Conservation (phyloP, 345 rosid species). For the Eucalyptus lansdowneana region DNA sequence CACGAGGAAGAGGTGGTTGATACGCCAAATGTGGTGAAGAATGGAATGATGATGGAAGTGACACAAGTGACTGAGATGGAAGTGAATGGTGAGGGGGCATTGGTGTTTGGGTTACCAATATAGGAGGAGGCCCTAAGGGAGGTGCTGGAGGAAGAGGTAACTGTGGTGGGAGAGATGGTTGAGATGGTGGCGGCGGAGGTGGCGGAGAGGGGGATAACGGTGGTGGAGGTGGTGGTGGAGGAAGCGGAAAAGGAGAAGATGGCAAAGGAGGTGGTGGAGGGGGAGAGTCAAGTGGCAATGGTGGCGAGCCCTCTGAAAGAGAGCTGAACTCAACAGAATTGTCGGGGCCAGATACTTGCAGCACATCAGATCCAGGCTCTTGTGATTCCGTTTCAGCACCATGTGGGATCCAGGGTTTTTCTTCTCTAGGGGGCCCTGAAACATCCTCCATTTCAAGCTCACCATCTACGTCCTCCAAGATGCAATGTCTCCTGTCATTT, state of each 20-base stretch:
- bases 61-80: slow-evolving; percentile 25
- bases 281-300: slow-evolving; percentile 66
- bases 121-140: slow-evolving; percentile 13
- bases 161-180: slow-evolving; percentile 7
- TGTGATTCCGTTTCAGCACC: slow-evolving; percentile 18
- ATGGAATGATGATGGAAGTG: slow-evolving; percentile 32
- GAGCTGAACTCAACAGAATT: slow-evolving; percentile 20
- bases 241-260: slow-evolving; percentile 53
- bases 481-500: slow-evolving; percentile 54
- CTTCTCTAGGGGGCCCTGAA: slow-evolving; percentile 58
- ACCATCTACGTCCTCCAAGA: slow-evolving; percentile 72
- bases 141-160: slow-evolving; percentile 21
- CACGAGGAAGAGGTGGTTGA: slow-evolving; percentile 45
- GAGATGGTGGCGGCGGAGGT: slow-evolving; percentile 10
- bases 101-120: slow-evolving; percentile 1
- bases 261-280: slow-evolving; percentile 67
- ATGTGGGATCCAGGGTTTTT: slow-evolving; percentile 3
- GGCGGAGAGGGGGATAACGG: slow-evolving; percentile 37
- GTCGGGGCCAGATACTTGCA: slow-evolving; percentile 11
- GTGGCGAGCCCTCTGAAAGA: slow-evolving; percentile 48
- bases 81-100: slow-evolving; percentile 32
- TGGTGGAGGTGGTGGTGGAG: slow-evolving; percentile 20
- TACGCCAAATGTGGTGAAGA: slow-evolving; percentile 45
- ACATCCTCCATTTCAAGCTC: slow-evolving; percentile 91
- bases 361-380: slow-evolving; percentile 13